Evolutionary conservation across 2,329 filamentous ascomycete species (phyloP).

Genomic region (Elsinoe necatrix): DNA sequence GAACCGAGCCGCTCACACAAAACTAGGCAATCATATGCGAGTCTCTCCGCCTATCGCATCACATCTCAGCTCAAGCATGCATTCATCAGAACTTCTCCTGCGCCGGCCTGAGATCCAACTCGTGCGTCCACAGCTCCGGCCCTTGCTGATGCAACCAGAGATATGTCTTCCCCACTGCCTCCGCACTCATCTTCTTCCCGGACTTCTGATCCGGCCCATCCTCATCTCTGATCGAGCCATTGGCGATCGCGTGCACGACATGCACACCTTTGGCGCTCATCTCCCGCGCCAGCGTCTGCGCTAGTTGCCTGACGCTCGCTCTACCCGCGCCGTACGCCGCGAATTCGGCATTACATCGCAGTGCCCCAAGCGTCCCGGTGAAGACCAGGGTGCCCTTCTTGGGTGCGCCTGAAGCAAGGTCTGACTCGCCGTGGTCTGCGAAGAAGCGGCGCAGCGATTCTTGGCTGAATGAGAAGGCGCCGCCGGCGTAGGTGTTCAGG

Average conservation of each 20-base stretch:
- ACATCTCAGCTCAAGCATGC: background rate
- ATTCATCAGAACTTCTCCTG: conserved; percentile 39
- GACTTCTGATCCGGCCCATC: conserved; percentile 39
- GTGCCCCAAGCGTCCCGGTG: conserved; percentile 47
- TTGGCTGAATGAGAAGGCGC: conserved; percentile 49
- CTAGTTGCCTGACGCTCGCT: conserved; percentile 46
- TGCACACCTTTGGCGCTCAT: conserved; percentile 50
- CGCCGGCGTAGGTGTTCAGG: conserved; percentile 46
- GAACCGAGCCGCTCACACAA: too few species aligned
- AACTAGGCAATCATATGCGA: background rate
- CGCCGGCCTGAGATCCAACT: conserved; percentile 44
- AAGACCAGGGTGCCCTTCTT: conserved; percentile 54
- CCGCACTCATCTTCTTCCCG: conserved; percentile 50
- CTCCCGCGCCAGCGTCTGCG: conserved; percentile 49
- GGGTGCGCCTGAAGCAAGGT: conserved; percentile 37
- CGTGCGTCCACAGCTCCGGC: conserved; percentile 45
- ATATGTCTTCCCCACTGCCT: conserved; percentile 51
- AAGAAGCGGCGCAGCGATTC: conserved; percentile 45
- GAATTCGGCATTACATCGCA: conserved; percentile 45
- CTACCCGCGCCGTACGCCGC: conserved; percentile 49
- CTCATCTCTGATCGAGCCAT: conserved; percentile 46
- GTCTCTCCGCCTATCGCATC: background rate
- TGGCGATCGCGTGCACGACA: conserved; percentile 52
- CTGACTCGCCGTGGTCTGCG: conserved; percentile 42
- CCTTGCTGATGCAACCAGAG: conserved; percentile 43